Conservation (phyloP, 768 basidiomycete genomes). For the Suillus ampliporus region DNA sequence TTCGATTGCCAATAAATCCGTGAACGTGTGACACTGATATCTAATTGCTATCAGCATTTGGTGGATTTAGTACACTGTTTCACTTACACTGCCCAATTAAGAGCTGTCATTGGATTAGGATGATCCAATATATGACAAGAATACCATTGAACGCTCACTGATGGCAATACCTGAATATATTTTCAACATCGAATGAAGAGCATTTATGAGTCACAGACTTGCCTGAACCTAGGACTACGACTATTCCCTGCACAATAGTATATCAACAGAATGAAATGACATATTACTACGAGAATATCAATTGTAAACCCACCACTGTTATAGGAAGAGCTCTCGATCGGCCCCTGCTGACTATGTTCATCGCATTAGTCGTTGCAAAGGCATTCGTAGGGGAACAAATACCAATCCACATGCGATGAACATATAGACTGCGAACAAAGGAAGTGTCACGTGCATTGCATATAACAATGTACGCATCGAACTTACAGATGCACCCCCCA, state of each 20-base stretch:
- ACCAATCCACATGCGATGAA: conserved; percentile 7
- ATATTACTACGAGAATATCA: not conserved
- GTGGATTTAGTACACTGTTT: not conserved
- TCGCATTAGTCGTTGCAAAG: not conserved
- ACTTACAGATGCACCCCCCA: not conserved
- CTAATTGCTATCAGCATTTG: not conserved
- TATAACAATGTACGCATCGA: not conserved
- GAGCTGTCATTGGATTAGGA: not conserved
- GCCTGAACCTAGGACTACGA: not conserved
- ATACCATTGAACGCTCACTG: not conserved
- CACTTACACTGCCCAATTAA: conserved; percentile 6
- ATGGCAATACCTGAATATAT: not conserved
- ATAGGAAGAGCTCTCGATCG: conserved; percentile 1
- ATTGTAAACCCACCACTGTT: not conserved
- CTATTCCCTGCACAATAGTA: not conserved
- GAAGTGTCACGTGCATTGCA: not conserved
- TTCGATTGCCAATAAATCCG: not conserved
- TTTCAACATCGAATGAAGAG: not conserved
- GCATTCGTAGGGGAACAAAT: not conserved
- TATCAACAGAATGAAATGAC: not conserved
- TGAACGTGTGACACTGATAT: not conserved
- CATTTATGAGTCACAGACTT: not conserved
- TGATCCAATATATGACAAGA: not conserved
- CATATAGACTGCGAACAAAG: not conserved
- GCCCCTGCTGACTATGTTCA: conserved; percentile 2